phyloP scores from a whole-genome alignment of 1,284 basidiomycete genomes.

The Schizopora paradoxa region DNA sequence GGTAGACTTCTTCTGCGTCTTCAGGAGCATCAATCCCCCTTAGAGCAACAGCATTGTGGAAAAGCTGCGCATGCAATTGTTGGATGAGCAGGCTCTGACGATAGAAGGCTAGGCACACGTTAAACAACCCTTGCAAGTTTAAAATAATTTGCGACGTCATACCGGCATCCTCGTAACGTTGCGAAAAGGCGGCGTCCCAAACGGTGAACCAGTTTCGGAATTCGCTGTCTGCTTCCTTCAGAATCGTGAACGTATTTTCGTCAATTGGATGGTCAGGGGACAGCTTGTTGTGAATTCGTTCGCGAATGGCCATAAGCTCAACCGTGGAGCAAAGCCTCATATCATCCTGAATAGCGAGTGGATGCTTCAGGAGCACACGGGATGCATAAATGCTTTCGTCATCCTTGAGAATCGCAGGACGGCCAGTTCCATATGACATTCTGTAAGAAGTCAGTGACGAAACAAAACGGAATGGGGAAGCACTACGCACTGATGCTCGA shows the following conservation, averaged over 20 bases:
- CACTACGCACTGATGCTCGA: conserved; percentile 80
- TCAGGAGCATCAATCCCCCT: conserved; percentile 72
- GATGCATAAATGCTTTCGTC: conserved; percentile 86
- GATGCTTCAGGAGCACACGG: conserved; percentile 78
- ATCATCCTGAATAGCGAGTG: conserved; percentile 85
- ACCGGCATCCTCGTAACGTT: conserved; percentile 79
- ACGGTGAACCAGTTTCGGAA: conserved; percentile 69
- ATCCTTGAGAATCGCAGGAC: conserved; percentile 86
- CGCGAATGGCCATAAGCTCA: conserved; percentile 78
- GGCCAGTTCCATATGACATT: conserved; percentile 88
- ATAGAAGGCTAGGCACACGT: conserved; percentile 57
- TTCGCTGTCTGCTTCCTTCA: conserved; percentile 59
- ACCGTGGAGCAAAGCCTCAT: conserved; percentile 93
- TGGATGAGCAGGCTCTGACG: conserved; percentile 79
- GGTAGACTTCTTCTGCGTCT: conserved; percentile 70
- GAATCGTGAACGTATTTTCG: conserved; percentile 58
- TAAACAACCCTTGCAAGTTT: conserved; percentile 3
- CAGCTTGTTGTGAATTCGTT: conserved; percentile 66
- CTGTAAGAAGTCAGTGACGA: conserved; percentile 32
- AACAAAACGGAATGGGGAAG: conserved; percentile 2
- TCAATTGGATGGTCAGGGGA: conserved; percentile 65
- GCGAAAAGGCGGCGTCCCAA: conserved; percentile 76
- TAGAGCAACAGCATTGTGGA: conserved; percentile 74
- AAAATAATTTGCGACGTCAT: conserved; percentile 21
- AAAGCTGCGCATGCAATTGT: conserved; percentile 72